Conservation (phyloP, 768 basidiomycete genomes). For the Kwoniella heveanensis region DNA sequence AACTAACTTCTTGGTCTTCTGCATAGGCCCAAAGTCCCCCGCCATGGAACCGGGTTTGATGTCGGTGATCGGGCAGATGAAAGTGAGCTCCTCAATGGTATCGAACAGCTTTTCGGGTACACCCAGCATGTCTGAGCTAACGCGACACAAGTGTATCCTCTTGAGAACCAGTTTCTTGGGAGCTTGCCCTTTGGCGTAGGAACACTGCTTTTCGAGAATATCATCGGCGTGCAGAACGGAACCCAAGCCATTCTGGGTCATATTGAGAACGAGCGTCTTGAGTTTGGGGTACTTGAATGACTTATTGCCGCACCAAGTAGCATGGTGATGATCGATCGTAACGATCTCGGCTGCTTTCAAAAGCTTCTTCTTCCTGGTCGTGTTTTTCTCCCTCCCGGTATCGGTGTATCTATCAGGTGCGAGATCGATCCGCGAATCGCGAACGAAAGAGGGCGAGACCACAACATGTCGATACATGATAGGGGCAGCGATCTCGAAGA, state of each 20-base stretch:
- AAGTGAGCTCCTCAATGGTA: conserved; percentile 3
- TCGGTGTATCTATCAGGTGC: conserved; percentile 3
- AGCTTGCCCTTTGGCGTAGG: background rate
- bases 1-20: conserved; percentile 2
- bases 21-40: background rate
- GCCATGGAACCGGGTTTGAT: background rate
- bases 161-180: conserved; percentile 9
- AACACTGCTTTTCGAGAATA: conserved; percentile 9
- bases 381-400: conserved; percentile 8
- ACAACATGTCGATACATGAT: background rate
- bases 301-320: conserved; percentile 13
- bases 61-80: background rate
- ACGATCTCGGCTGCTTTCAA: conserved; percentile 9
- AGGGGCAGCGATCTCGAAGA: conserved; percentile 7
- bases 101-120: conserved; percentile 1
- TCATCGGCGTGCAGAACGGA: background rate
- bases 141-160: background rate
- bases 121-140: background rate
- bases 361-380: conserved; percentile 14
- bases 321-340: conserved; percentile 4
- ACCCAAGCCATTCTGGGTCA: conserved; percentile 1
- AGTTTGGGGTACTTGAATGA: conserved; percentile 16
- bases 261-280: conserved; percentile 6
- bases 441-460: background rate
- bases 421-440: background rate